A percentile compares a stretch with the other conserved stretches of the same genome.
Conservation (phyloP, 2,329 filamentous ascomycete genomes). For the Bipolaris bicolor region DNA sequence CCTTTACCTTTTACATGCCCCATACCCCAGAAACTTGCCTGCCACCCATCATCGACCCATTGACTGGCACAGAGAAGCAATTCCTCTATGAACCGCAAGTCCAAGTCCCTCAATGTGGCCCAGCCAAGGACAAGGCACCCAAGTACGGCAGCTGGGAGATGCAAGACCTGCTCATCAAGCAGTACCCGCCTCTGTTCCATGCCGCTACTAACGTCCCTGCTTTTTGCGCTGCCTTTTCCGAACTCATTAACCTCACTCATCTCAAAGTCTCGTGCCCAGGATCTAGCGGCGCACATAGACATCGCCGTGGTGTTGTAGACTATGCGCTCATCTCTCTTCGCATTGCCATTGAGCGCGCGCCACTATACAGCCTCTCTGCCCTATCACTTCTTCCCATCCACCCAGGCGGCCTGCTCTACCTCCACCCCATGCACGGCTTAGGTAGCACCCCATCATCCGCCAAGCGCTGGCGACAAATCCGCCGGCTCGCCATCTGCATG, state of each 20-base stretch:
- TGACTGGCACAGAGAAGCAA: slow-evolving; percentile 75
- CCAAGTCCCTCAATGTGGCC: slow-evolving; percentile 59
- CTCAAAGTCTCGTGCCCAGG: slow-evolving; percentile 78
- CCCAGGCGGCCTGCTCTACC: slow-evolving; percentile 75
- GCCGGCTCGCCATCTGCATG: slow-evolving; percentile 73
- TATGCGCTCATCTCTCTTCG: slow-evolving; percentile 87
- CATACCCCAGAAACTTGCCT: slow-evolving; percentile 81
- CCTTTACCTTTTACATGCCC: slow-evolving; percentile 76
- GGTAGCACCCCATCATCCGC: slow-evolving; percentile 74
- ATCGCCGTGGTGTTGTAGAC: slow-evolving; percentile 79
- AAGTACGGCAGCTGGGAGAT: slow-evolving; percentile 83
- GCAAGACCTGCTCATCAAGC: slow-evolving; percentile 80
- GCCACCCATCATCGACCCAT: slow-evolving; percentile 80
- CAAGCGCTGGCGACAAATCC: slow-evolving; percentile 78
- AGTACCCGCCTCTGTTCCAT: slow-evolving; percentile 89
- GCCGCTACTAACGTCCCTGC: slow-evolving; percentile 85
- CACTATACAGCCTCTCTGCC: slow-evolving; percentile 68
- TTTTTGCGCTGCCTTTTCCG: slow-evolving; percentile 76
- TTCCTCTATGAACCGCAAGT: slow-evolving; percentile 83
- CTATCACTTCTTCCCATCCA: slow-evolving; percentile 78
- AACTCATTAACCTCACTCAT: slow-evolving; percentile 73
- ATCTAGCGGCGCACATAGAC: slow-evolving; percentile 69
- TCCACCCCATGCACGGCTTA: slow-evolving; percentile 75
- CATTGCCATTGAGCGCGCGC: slow-evolving; percentile 78
- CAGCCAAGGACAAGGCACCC: slow-evolving; percentile 65